Evolutionary conservation across 345 rosid genomes (phyloP).

Genomic region (Abelmoschus esculentus): DNA sequence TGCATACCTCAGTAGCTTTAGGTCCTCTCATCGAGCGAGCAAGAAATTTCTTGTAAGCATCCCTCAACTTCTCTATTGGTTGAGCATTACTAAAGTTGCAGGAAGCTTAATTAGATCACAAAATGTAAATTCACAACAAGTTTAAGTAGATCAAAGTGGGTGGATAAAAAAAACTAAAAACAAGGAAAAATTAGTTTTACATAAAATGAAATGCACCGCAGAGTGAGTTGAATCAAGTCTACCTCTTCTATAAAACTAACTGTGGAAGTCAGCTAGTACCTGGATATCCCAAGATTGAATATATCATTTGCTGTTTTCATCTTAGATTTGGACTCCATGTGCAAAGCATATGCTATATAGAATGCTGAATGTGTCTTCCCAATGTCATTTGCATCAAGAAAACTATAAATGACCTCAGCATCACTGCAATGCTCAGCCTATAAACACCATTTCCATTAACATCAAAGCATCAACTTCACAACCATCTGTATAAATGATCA

Average conservation of each 20-base stretch:
- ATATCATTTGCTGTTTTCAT: slow-evolving; percentile 71
- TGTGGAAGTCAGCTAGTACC: slow-evolving; percentile 28
- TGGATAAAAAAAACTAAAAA: background rate
- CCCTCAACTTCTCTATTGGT: slow-evolving; percentile 67
- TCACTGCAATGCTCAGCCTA: slow-evolving; percentile 83
- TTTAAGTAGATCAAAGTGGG: background rate
- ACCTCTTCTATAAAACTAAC: background rate
- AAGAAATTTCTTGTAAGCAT: slow-evolving; percentile 66
- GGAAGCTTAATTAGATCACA: slow-evolving; percentile 2
- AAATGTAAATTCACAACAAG: background rate
- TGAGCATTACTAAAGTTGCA: slow-evolving; percentile 49
- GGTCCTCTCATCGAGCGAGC: slow-evolving; percentile 57
- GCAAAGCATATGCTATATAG: slow-evolving; percentile 62
- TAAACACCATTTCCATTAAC: slow-evolving; percentile 9
- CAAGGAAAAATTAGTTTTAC: background rate
- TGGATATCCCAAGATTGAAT: slow-evolving; percentile 60
- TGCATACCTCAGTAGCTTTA: slow-evolving; percentile 38
- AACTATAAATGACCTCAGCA: slow-evolving; percentile 67
- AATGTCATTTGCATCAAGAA: slow-evolving; percentile 75
- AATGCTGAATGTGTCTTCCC: slow-evolving; percentile 57
- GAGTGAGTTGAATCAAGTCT: background rate
- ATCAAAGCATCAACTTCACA: background rate
- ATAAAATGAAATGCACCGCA: background rate
- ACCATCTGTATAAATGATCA: background rate
- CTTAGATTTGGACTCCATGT: slow-evolving; percentile 71